Conservation (phyloP, 805 yeast genomes). For the Starmerella tilneyi region DNA sequence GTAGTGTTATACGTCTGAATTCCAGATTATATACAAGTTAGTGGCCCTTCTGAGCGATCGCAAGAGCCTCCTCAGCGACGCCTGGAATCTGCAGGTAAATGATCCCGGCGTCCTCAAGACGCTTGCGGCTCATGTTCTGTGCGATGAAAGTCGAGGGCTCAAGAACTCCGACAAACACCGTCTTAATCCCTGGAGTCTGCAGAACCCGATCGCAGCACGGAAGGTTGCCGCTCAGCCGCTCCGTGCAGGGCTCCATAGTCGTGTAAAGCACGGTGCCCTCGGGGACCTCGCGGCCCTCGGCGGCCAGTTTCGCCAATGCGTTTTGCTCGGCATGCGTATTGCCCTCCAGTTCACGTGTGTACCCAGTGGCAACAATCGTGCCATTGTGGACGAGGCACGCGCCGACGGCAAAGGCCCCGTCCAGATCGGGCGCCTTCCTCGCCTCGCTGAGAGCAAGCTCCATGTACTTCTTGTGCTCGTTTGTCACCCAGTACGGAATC, state of each 20-base stretch:
- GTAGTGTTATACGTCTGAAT: too few species aligned
- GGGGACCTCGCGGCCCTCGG: slow-evolving; percentile 43
- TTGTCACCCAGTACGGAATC: slow-evolving; percentile 74
- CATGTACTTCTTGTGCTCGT: slow-evolving; percentile 54
- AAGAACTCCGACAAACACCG: slow-evolving; percentile 82
- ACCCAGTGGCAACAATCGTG: slow-evolving; percentile 65
- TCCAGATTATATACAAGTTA: too few species aligned
- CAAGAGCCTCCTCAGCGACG: slow-evolving; percentile 56
- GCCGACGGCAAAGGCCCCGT: slow-evolving; percentile 90
- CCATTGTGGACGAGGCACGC: slow-evolving; percentile 64
- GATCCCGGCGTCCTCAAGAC: slow-evolving; percentile 47
- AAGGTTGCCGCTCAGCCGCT: slow-evolving; percentile 73
- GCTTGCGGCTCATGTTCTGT: slow-evolving; percentile 53
- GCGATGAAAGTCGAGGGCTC: slow-evolving; percentile 88
- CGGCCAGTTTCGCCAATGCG: slow-evolving; percentile 57
- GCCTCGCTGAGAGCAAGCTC: slow-evolving; percentile 68
- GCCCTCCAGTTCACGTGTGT: slow-evolving; percentile 82
- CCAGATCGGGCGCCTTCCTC: slow-evolving; percentile 64
- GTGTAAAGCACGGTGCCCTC: slow-evolving; percentile 74
- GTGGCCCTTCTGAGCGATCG: slow-evolving; percentile 59
- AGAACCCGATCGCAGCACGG: slow-evolving; percentile 82
- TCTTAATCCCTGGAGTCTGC: slow-evolving; percentile 41
- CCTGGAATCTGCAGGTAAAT: slow-evolving; percentile 78
- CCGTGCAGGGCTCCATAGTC: slow-evolving; percentile 95
- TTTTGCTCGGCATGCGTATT: slow-evolving; percentile 97